Percentiles rank a stretch among this genome's conserved stretches.
Conservation (phyloP, 257 asterid species). For the Prunella vulgaris region DNA sequence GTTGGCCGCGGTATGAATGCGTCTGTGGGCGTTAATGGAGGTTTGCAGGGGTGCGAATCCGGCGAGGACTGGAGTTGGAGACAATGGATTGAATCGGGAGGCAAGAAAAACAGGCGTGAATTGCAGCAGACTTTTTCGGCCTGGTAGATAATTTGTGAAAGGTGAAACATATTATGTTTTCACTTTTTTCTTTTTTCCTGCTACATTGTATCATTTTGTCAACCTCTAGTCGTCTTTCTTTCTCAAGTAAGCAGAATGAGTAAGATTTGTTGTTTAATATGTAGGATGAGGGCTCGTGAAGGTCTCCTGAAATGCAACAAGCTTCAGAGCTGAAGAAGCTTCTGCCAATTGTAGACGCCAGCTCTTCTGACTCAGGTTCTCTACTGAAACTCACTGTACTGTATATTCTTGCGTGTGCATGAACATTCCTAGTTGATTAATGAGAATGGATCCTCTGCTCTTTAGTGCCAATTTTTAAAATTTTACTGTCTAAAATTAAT, state of each 20-base stretch:
- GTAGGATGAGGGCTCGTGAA: conserved; percentile 99
- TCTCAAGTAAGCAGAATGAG: conserved; percentile 2
- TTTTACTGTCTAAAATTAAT: neutral
- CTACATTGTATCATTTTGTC: neutral
- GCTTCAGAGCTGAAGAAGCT: conserved; percentile 90
- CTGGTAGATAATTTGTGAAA: too few relatives aligned
- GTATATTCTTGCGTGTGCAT: neutral
- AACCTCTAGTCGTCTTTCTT: neutral
- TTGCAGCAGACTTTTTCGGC: too few relatives aligned
- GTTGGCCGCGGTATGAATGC: too few relatives aligned
- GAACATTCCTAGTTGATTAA: neutral
- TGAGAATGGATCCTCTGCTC: neutral
- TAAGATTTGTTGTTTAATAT: conserved; percentile 5
- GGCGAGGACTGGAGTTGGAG: too few relatives aligned
- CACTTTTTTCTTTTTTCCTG: neutral
- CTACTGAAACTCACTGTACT: conserved; percentile 10
- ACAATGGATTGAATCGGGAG: too few relatives aligned
- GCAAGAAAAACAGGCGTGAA: too few relatives aligned
- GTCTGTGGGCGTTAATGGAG: too few relatives aligned
- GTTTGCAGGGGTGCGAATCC: too few relatives aligned
- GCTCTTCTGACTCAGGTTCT: conserved; percentile 97
- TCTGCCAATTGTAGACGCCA: conserved; percentile 96
- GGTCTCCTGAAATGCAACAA: conserved; percentile 96
- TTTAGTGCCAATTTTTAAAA: neutral
- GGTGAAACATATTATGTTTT: too few relatives aligned